Percentiles rank a stretch among this genome's conserved stretches.
Evolutionary conservation across 371 early-diverging fungal genomes (phyloP).

Genomic region (Neoconidiobolus thromboides): DNA sequence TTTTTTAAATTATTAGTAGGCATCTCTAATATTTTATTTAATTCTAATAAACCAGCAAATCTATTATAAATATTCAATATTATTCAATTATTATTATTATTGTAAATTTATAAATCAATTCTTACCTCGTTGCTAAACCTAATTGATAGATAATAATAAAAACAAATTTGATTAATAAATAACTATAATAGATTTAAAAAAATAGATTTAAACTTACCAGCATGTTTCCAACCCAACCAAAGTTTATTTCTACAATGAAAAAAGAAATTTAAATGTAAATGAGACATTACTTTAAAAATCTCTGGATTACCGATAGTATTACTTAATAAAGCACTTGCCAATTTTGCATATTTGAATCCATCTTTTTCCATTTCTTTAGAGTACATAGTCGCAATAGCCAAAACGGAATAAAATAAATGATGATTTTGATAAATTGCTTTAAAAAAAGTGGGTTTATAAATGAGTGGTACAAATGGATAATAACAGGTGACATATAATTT

Average conservation of each 20-base stretch:
- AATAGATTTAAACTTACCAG: conserved; percentile 6
- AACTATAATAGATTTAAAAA: not conserved
- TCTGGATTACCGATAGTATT: not conserved
- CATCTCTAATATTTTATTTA: not conserved
- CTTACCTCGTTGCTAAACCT: not conserved
- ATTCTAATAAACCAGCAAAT: not conserved
- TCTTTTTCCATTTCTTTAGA: not conserved
- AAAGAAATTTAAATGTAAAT: not conserved
- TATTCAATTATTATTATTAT: not conserved
- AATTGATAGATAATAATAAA: not conserved
- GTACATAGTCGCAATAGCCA: not conserved
- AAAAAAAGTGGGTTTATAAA: not conserved
- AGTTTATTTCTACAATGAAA: not conserved
- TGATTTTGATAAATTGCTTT: not conserved
- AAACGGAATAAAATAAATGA: not conserved
- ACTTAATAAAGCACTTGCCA: not conserved
- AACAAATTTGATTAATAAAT: not conserved
- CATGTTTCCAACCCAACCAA: not conserved
- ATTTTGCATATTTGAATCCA: not conserved
- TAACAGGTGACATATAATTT: not conserved
- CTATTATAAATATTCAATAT: not conserved
- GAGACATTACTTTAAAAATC: not conserved
- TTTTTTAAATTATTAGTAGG: not conserved
- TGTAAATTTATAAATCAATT: not conserved
- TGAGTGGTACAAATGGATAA: not conserved